Base-by-base conservation (phyloP, 2,329 filamentous ascomycete genomes). In the Tolypocladium amazonense region DNA sequence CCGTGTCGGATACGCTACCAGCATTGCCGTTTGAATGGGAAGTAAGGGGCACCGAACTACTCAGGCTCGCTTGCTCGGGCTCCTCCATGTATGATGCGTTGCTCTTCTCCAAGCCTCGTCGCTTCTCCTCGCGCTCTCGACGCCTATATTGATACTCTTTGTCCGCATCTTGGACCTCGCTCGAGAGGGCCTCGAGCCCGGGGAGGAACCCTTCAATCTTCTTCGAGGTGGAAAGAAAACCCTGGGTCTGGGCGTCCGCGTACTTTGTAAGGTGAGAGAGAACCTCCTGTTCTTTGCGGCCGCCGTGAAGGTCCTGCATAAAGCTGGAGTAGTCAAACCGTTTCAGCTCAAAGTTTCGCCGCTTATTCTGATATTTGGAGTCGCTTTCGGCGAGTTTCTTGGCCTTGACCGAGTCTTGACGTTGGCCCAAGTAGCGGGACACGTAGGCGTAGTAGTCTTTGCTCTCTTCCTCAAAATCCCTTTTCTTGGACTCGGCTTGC, bases 261-360 rank as follows among this genome's bases (percentile, higher is more conserved):
- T 92, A 99, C 70, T 88, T 93, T 1, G 94, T 99, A 38, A 99
- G 80, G 70, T 97, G 90, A 1, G 93, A 97, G 37, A 99, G 76
- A 5, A 99, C 90, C 72, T 99, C 94, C 70, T 97, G 94, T 68
- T 99, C 94, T 72, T 97, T 99, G 63, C 94, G 88, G n/a, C 94
- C 94, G 37, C 94, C 94, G 64, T 97, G 94, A n/a, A 99, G 81
- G 77, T 99, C 94, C 69, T 97, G 93, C 90, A 99, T 96, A 70
- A 97, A 99, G 18, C 91, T 96, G 3, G 93, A 97, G 72, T 99
- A 99, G 73, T 99, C 95, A 69, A 99, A 99, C 12, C 95, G 88
- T 77, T 96, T 97, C 60, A 99, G 81, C 77, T 99, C 94, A 69
- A 99, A 99, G 66, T 92, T 96, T 53, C 90, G 87, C 65, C 92